phyloP scores from a whole-genome alignment of 148 eudicot species.

The Silene conica region DNA sequence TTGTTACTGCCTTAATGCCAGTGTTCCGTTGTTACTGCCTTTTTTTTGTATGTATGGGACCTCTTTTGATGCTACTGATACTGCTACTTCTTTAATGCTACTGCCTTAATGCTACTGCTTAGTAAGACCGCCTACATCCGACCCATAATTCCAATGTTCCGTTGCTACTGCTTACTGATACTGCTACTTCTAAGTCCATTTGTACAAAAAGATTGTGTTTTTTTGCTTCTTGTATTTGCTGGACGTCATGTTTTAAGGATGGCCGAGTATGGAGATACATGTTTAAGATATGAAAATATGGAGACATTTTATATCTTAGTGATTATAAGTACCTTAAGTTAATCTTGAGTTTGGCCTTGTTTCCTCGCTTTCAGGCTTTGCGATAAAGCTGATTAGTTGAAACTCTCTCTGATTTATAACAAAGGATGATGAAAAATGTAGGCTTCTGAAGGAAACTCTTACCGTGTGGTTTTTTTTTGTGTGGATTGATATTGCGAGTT shows the following conservation, averaged over 20 bases:
- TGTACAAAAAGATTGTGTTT: no score
- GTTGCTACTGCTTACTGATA: no score
- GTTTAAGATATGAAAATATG: background rate
- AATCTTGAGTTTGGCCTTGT: background rate
- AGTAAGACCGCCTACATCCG: no score
- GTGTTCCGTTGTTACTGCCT: no score
- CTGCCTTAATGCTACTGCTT: no score
- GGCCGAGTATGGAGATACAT: background rate
- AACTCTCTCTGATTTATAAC: background rate
- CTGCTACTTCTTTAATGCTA: no score
- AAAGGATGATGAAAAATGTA: background rate
- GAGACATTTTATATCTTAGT: background rate
- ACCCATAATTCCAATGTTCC: no score
- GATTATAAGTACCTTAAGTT: background rate
- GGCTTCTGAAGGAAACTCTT: background rate
- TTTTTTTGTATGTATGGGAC: no score
- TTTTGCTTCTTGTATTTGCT: background rate
- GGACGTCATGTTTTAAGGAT: background rate
- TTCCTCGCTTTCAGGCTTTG: background rate
- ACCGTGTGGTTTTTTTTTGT: background rate
- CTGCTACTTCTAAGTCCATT: no score
- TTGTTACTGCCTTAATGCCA: no score
- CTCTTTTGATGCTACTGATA: no score
- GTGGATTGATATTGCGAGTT: background rate
- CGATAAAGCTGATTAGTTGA: background rate